These are phyloP conservation scores for Erucastrum elatum DNA, from an alignment of 345 rosid genomes.

Conservation along the genomic window DNA sequence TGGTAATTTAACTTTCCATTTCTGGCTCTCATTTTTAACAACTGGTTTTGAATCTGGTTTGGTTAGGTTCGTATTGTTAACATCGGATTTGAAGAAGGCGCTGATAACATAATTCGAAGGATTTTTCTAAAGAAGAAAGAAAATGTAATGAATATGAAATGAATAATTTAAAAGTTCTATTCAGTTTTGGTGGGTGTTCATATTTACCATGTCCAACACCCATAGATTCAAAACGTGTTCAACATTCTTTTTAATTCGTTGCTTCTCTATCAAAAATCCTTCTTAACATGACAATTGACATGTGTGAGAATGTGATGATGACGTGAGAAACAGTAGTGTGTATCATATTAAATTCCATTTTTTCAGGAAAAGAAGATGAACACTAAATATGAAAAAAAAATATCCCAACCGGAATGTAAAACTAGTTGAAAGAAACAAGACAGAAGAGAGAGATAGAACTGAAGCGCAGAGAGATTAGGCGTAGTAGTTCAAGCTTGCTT, in stretches of 20 bases:
- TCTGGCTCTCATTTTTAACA: background rate
- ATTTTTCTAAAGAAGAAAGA: too few species aligned
- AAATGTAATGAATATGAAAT: too few species aligned
- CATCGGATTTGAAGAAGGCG: background rate
- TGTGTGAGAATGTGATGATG: background rate
- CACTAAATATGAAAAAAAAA: background rate
- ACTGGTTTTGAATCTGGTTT: background rate
- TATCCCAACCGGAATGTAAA: conserved; percentile 23
- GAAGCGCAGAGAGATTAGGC: conserved; percentile 44
- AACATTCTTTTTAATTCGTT: background rate
- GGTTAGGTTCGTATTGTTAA: background rate
- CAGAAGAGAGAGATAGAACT: background rate
- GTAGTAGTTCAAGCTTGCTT: conserved; percentile 93
- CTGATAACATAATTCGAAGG: too few species aligned
- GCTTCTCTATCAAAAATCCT: background rate
- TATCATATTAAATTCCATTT: background rate
- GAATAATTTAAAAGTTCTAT: too few species aligned
- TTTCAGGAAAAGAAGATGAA: background rate
- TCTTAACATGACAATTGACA: background rate
- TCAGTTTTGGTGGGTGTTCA: background rate
- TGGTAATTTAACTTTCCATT: background rate
- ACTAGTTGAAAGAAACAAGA: conserved; percentile 17
- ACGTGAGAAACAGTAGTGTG: background rate
- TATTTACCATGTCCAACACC: background rate
- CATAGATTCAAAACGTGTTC: background rate